phyloP scores from a whole-genome alignment of 2,329 filamentous ascomycete species.

The Cercospora sp. region DNA sequence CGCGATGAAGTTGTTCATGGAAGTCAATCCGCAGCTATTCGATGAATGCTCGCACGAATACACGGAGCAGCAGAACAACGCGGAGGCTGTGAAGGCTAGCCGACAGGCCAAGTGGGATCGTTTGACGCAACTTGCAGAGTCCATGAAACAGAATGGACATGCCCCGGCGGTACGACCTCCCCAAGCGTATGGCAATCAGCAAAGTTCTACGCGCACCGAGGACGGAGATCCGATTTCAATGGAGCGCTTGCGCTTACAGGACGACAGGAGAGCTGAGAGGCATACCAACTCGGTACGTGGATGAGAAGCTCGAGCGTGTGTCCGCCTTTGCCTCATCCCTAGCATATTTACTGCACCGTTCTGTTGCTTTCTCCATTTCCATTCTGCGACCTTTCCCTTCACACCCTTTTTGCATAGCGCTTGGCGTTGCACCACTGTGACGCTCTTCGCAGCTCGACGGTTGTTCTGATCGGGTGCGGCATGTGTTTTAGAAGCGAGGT shows the following conservation, averaged over 20 bases:
- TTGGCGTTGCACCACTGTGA: conserved; percentile 7
- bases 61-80: conserved; percentile 91
- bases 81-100: conserved; percentile 76
- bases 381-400: conserved; percentile 4
- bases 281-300: conserved; percentile 42
- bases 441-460: conserved; percentile 19
- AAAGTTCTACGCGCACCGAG: conserved; percentile 55
- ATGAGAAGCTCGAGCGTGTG: conserved; percentile 28
- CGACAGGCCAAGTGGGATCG: conserved; percentile 88
- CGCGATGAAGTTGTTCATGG: conserved; percentile 99
- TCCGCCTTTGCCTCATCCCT: conserved; percentile 24
- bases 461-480: conserved; percentile 30
- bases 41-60: conserved; percentile 99
- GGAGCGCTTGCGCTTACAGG: conserved; percentile 86
- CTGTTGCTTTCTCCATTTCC: conserved; percentile 19
- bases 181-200: conserved; percentile 40
- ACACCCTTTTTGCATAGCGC: conserved; percentile 20
- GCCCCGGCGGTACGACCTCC: conserved; percentile 31
- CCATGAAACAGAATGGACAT: conserved; percentile 36
- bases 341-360: conserved; percentile 22
- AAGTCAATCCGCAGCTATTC: conserved; percentile 97
- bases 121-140: conserved; percentile 74
- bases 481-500: conserved; percentile 27
- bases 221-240: conserved; percentile 78
- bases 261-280: conserved; percentile 60